Evolutionary conservation across 2,329 filamentous ascomycete genomes (phyloP), one percentile per base, ranked within the genome.

Genomic region (Rutstroemia sydowiana): DNA sequence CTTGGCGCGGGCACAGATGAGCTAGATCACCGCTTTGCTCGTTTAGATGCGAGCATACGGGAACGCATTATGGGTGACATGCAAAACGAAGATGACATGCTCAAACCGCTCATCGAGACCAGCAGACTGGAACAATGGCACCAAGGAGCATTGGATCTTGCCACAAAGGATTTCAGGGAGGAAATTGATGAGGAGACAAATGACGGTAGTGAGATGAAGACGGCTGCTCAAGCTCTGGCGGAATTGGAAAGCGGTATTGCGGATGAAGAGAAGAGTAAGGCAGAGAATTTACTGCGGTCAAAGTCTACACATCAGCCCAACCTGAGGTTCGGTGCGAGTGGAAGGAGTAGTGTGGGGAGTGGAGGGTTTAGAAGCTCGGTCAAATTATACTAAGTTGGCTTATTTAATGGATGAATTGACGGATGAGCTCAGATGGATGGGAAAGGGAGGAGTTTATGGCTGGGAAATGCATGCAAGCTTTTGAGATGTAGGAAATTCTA

Each of bases 61-160:
- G 75, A 81, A 52, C 83, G 82, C 52, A 77, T 95, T 53, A 70
- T 84, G 26, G 78, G 82, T 23, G 87, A 88, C 53, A 85, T 93
- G 71, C 74, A 79, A 52, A 75, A 76, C 52, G 90, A 95, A 69
- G 86, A 92, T 63, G 75, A 77, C 55, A 65, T 78, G 10, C 73
- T 96, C 36, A 71, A 74, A 47, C 74, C 76, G 46, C 81, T 81
- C 64, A 74, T 93, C 18, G 78, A 85, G 51, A 83, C 83, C 66
- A 76, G 81, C 53, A 76, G 82, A 34, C 75, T 95, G 10, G 79
- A 82, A 6, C 76, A 84, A 51, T 95, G 91, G 87, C 76, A 77
- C 54, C 65, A 67, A 31, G 70, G 69, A 11, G 68, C 70, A 28
- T 53, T 70, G 9, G 63, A 65, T 6, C 61, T 66, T 48, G 72